Conservation (phyloP, 1,284 basidiomycete species). For the Vanrija sp. region DNA sequence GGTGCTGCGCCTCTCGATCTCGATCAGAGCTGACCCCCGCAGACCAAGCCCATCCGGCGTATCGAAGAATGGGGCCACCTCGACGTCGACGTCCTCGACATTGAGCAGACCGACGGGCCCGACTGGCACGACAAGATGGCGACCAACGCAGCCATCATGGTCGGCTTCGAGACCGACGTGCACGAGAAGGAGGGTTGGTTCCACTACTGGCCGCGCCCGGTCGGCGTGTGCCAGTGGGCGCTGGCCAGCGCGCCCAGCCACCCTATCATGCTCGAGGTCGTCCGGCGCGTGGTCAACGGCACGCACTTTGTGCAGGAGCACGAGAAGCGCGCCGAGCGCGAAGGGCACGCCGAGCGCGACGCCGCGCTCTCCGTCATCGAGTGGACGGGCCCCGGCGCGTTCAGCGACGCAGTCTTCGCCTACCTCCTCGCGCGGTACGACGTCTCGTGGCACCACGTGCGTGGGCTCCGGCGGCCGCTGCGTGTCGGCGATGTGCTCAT, state of each 20-base stretch:
- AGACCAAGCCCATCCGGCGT: constrained; percentile 33
- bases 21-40: constrained; percentile 2
- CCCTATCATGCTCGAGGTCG: constrained; percentile 47
- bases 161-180: constrained; percentile 49
- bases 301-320: constrained; percentile 15
- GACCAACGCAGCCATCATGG: constrained; percentile 38
- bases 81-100: constrained; percentile 27
- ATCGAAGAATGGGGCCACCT: constrained; percentile 41
- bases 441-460: constrained; percentile 46
- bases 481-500: constrained; percentile 47
- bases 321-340: background rate
- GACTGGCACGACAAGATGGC: constrained; percentile 20
- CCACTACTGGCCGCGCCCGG: constrained; percentile 35
- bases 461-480: constrained; percentile 39
- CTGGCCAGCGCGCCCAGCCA: constrained; percentile 43
- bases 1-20: too few relatives aligned
- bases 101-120: constrained; percentile 28
- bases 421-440: constrained; percentile 43
- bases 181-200: constrained; percentile 30
- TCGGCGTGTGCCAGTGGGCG: constrained; percentile 50
- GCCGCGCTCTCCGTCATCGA: constrained; percentile 41
- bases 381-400: constrained; percentile 46
- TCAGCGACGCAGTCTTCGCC: constrained; percentile 42
- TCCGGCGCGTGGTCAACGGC: constrained; percentile 41
- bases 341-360: too few relatives aligned